Evolutionary conservation across 805 yeast genomes (phyloP), one percentile per base, ranked within the genome.

Genomic region (Wickerhamiella lipophila): DNA sequence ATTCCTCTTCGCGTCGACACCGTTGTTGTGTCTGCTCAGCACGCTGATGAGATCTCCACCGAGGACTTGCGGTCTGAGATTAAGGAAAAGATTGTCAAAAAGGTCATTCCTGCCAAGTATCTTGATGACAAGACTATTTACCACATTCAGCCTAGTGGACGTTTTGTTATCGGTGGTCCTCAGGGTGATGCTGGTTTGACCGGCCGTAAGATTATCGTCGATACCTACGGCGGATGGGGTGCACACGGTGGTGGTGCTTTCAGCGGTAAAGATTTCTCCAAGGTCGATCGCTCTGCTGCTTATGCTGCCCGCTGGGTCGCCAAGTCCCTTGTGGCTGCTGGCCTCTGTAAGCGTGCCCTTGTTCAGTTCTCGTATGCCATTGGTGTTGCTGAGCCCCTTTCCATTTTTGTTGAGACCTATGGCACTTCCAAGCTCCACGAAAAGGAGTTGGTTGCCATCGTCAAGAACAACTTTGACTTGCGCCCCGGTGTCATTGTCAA

Each of bases 231-330:
- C 76, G 98, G 98, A 65, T 94, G 98, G 94, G 96, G 98, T 73
- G 97, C 98, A 65, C 98, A 92, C 78, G 98, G 98, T 74, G 98
- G 98, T 78, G 98, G 98, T 78, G 98, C 98, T 57, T 92, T 92
- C 87, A 83, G 95, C 57, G 98, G 98, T 72, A 92, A 92, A 78
- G 98, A 92, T 73, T 92, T 85, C 84, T 86, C 96, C 69, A 92
- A 92, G 79, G 98, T 92, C 65, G 98, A 92, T 73, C 85, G 98
- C 76, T 89, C 97, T 57, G 98, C 98, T 67, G 98, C 98, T 60
- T 92, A 92, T 69, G 96, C 98, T 65, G 98, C 98, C 63, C 87
- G 98, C 77, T 92, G 98, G 98, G 96, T 92, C 63, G 98, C 98
- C 69, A 92, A 92, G 77, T 92, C 98, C 50, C 79, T 92, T 63